Evolutionary conservation across 139 green algal genomes (phyloP).

Genomic region (Volvox africanus): DNA sequence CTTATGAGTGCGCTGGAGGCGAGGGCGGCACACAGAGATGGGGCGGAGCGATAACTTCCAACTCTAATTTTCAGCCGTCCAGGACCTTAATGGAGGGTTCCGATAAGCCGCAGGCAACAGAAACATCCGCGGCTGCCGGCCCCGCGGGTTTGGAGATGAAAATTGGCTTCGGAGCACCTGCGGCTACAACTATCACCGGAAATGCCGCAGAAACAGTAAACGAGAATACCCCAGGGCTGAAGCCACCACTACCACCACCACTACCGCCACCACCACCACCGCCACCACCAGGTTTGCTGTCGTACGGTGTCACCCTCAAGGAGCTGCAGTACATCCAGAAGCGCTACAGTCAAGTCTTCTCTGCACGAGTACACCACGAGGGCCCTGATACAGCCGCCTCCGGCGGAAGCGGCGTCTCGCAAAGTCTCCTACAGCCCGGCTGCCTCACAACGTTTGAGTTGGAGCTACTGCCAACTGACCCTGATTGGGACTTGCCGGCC

Average conservation of each 20-base stretch:
- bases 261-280: background rate
- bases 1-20: no score
- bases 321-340: slow-evolving; percentile 39
- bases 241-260: background rate
- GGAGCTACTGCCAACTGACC: slow-evolving; percentile 42
- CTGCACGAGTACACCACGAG: background rate
- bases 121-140: no score
- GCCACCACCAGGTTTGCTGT: slow-evolving; percentile 21
- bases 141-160: no score
- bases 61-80: no score
- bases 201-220: background rate
- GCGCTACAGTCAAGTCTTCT: slow-evolving; percentile 38
- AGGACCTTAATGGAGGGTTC: no score
- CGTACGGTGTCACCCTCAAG: slow-evolving; percentile 21
- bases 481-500: slow-evolving; percentile 17
- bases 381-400: background rate
- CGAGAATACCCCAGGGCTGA: no score
- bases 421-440: background rate
- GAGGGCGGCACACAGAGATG: no score
- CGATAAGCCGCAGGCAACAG: no score
- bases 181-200: background rate
- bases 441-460: slow-evolving; percentile 45
- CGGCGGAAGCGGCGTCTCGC: no score
- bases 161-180: no score
- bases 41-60: no score